A percentile compares a stretch with the other conserved stretches of the same genome.
Evolutionary conservation across 2,329 filamentous ascomycete genomes (phyloP).

Genomic region (Trichoderma brevicompactum): DNA sequence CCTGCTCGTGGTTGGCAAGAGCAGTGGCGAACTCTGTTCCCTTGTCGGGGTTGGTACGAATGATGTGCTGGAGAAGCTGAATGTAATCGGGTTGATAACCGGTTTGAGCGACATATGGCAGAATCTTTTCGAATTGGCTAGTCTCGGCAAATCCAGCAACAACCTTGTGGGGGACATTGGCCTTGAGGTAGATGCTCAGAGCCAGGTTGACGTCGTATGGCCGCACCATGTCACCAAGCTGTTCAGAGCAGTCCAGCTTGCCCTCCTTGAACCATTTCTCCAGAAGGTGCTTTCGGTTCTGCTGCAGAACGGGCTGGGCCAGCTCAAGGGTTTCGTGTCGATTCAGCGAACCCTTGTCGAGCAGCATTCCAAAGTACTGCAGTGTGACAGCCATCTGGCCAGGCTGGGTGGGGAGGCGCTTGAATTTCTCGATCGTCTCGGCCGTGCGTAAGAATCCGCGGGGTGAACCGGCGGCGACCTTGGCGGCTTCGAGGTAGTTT

Average conservation of each 20-base stretch:
- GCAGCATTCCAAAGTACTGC: slow-evolving; percentile 95
- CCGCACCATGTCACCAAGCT: slow-evolving; percentile 92
- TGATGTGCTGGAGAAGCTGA: slow-evolving; percentile 87
- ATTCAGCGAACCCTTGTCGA: slow-evolving; percentile 94
- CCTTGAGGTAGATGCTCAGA: slow-evolving; percentile 85
- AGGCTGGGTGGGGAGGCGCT: slow-evolving; percentile 77
- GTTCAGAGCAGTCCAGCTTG: slow-evolving; percentile 94
- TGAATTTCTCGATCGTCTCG: slow-evolving; percentile 96
- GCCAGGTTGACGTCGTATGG: slow-evolving; percentile 88
- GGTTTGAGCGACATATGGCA: slow-evolving; percentile 82
- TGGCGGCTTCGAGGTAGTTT: slow-evolving; percentile 86
- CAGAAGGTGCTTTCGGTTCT: slow-evolving; percentile 92
- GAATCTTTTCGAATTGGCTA: slow-evolving; percentile 94
- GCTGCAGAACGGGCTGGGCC: slow-evolving; percentile 86
- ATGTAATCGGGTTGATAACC: slow-evolving; percentile 97
- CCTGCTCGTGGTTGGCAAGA: slow-evolving; percentile 85
- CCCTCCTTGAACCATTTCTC: slow-evolving; percentile 98
- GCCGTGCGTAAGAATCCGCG: slow-evolving; percentile 92
- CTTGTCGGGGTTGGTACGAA: slow-evolving; percentile 89
- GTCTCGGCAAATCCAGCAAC: slow-evolving; percentile 94
- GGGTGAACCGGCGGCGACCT: slow-evolving; percentile 94
- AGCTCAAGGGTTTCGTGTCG: slow-evolving; percentile 93
- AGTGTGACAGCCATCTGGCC: slow-evolving; percentile 92
- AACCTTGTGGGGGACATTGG: slow-evolving; percentile 89
- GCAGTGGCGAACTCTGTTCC: slow-evolving; percentile 92